Percentiles rank a stretch among this genome's conserved stretches.
phyloP scores from a whole-genome alignment of 169 alveolate species.

The Plasmodium coatneyi region DNA sequence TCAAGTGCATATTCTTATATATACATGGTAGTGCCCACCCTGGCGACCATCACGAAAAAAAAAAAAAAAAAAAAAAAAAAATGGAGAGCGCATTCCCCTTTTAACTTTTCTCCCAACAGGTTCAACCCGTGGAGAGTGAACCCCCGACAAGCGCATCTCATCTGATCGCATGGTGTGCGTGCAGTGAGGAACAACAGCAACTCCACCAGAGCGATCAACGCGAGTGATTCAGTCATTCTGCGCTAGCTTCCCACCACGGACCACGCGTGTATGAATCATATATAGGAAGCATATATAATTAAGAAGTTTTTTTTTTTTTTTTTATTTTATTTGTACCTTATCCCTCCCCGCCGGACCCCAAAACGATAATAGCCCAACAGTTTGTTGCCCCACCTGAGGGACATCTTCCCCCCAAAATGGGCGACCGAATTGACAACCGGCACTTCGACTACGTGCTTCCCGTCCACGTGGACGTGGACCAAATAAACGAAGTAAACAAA shows the following conservation, averaged over 20 bases:
- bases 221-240: not conserved
- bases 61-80: too few relatives aligned
- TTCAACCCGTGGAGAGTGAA: not conserved
- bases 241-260: not conserved
- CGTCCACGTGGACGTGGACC: conserved; percentile 52
- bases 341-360: not conserved
- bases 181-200: not conserved
- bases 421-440: conserved; percentile 37
- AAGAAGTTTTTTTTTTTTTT: not conserved
- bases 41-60: not conserved
- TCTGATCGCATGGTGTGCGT: not conserved
- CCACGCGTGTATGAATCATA: not conserved
- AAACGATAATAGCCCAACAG: not conserved
- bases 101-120: not conserved
- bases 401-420: not conserved
- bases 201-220: not conserved
- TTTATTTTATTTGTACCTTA: not conserved
- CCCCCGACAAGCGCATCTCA: not conserved
- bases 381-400: not conserved
- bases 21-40: not conserved
- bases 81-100: not conserved
- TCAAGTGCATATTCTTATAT: not conserved
- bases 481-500: conserved; percentile 47
- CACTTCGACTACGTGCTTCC: conserved; percentile 41
- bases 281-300: not conserved